phyloP scores from a whole-genome alignment of 2,329 filamentous ascomycete species.

The Trichoderma sp. region DNA sequence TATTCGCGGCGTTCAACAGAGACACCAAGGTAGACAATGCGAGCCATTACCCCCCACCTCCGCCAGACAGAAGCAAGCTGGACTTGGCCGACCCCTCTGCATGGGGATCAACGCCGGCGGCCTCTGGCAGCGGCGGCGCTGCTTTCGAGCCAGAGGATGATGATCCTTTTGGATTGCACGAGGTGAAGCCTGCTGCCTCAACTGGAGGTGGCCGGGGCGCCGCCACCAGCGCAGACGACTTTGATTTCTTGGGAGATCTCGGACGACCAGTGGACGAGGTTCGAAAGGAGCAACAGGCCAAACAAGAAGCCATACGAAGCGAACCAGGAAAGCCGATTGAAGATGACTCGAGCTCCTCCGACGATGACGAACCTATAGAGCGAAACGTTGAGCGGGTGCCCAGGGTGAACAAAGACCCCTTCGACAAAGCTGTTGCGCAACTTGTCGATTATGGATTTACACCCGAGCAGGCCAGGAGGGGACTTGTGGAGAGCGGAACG shows the following conservation, averaged over 20 bases:
- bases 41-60: constrained; percentile 60
- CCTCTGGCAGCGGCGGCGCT: constrained; percentile 35
- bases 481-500: constrained; percentile 74
- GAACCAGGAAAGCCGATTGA: constrained; percentile 58
- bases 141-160: constrained; percentile 66
- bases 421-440: constrained; percentile 80
- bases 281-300: constrained; percentile 44
- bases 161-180: constrained; percentile 79
- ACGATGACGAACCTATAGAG: constrained; percentile 35
- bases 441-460: constrained; percentile 94
- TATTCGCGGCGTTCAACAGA: constrained; percentile 66
- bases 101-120: constrained; percentile 41
- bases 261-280: constrained; percentile 64
- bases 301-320: constrained; percentile 33
- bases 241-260: constrained; percentile 64
- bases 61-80: constrained; percentile 42
- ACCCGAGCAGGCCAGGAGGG: constrained; percentile 75
- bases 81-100: constrained; percentile 54
- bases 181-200: constrained; percentile 48
- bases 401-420: constrained; percentile 38
- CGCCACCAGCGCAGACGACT: constrained; percentile 48
- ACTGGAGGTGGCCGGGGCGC: constrained; percentile 25
- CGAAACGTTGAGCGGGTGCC: constrained; percentile 26
- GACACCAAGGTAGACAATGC: constrained; percentile 65
- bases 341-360: constrained; percentile 45